Conservation (phyloP, 148 eudicot species). For the Silene uniflora region DNA sequence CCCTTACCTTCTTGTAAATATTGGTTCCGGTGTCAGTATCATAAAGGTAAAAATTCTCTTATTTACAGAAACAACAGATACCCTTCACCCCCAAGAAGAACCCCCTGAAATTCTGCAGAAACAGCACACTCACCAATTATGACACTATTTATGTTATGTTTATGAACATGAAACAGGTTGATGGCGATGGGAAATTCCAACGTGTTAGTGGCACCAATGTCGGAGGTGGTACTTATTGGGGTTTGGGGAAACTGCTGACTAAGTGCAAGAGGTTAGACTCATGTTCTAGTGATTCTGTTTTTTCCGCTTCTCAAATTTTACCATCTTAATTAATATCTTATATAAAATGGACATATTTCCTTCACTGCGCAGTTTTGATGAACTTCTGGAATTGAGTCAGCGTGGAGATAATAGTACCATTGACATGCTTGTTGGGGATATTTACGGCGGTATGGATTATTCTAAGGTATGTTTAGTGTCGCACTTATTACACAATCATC, state of each 20-base stretch:
- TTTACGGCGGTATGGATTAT: slow-evolving; percentile 94
- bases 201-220: slow-evolving; percentile 98
- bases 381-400: slow-evolving; percentile 85
- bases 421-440: slow-evolving; percentile 97
- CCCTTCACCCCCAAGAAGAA: neutral
- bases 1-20: slow-evolving; percentile 93
- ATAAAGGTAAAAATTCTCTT: slow-evolving; percentile 61
- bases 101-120: neutral
- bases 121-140: neutral
- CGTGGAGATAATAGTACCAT: slow-evolving; percentile 86
- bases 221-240: slow-evolving; percentile 99
- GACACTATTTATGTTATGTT: neutral
- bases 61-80: slow-evolving; percentile 1
- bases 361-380: slow-evolving; percentile 67
- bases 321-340: slow-evolving; percentile 11
- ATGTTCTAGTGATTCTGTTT: slow-evolving; percentile 6
- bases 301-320: slow-evolving; percentile 15
- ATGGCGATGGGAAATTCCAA: slow-evolving; percentile 85
- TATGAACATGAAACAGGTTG: slow-evolving; percentile 53
- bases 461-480: slow-evolving; percentile 48
- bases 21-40: slow-evolving; percentile 98
- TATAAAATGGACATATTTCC: slow-evolving; percentile 2
- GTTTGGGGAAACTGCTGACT: slow-evolving; percentile 81
- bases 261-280: slow-evolving; percentile 78
- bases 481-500: neutral